Evolutionary conservation across 176 grass and related monocot species (phyloP), one percentile per base, ranked within the genome.

Genomic region (Ananas comosus): DNA sequence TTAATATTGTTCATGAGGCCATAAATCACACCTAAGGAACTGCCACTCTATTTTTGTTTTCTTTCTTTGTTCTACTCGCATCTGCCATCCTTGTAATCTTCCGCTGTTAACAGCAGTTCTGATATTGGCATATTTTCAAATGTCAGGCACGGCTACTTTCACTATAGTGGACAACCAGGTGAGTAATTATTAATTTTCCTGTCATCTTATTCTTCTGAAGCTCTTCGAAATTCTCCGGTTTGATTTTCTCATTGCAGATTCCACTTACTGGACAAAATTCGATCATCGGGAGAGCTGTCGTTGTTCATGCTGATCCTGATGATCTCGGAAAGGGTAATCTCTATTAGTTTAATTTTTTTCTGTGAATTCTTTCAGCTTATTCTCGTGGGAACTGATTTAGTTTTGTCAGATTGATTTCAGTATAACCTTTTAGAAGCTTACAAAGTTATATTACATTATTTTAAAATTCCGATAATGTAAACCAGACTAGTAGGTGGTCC

Each of bases 291-390:
- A 87, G 88, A 66, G 78, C 84, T 70, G 75, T 91, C 50, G 84
- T 91, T 51, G 78, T 91, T 74, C 88, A 91, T 79, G 81, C 84
- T 70, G 88, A 91, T 73, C 28, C 74, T 73, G 88, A 87, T 81
- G 88, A 91, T 50, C 75, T 91, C 64, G 88, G 88, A 70, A 79
- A 51, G 58, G 88, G 84, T 91, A 91, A 83, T 73, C 16, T 63
- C 85, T 70, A 12, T 72, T 66, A 18, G 48, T 61, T n/a, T 61
- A 22, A 61, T 22, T 10, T 16, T 17, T 19, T 2, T 16, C 48
- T 12, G 9, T 16, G 33, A 10, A 12, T n/a, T 48, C 11, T 52
- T 52, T 6, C 12, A 3, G 21, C 56, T 19, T 61, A 22, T 61
- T 61, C 16, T 4, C 1, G 5, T 61, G 56, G 16, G 56, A 22